Conservation (phyloP, 139 green algal genomes). For the Micractinium sp. region DNA sequence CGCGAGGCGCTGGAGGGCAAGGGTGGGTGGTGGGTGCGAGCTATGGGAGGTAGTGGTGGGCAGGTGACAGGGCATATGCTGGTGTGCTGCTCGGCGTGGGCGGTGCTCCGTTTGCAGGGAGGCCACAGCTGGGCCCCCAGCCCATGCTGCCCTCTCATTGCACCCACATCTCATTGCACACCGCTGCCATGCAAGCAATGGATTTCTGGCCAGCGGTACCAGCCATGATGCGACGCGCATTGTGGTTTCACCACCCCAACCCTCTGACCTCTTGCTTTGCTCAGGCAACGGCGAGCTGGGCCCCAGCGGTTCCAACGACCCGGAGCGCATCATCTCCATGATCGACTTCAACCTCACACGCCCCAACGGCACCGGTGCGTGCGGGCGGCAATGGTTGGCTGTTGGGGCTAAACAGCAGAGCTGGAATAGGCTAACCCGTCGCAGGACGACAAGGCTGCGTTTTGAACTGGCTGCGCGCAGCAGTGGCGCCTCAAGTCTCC, state of each 20-base stretch:
- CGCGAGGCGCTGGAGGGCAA: conserved; percentile 39
- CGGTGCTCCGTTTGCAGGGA: neutral
- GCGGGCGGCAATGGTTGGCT: neutral
- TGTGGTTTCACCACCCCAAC: neutral
- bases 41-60: neutral
- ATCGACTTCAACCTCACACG: conserved; percentile 54
- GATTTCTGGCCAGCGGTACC: too few relatives aligned
- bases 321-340: conserved; percentile 47
- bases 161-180: too few relatives aligned
- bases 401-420: too few relatives aligned
- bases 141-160: too few relatives aligned
- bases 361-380: conserved; percentile 37
- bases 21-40: neutral
- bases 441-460: neutral
- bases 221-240: neutral
- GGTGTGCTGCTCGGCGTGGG: neutral
- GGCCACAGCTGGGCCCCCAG: too few relatives aligned
- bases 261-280: neutral
- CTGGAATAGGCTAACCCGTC: too few relatives aligned
- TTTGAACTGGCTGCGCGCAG: neutral
- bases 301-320: conserved; percentile 40
- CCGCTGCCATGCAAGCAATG: too few relatives aligned
- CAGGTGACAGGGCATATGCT: neutral
- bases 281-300: conserved; percentile 31
- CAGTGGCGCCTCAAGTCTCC: neutral